Base-by-base conservation (phyloP, 2,329 filamentous ascomycete species). In the Tolypocladium capitatum region DNA sequence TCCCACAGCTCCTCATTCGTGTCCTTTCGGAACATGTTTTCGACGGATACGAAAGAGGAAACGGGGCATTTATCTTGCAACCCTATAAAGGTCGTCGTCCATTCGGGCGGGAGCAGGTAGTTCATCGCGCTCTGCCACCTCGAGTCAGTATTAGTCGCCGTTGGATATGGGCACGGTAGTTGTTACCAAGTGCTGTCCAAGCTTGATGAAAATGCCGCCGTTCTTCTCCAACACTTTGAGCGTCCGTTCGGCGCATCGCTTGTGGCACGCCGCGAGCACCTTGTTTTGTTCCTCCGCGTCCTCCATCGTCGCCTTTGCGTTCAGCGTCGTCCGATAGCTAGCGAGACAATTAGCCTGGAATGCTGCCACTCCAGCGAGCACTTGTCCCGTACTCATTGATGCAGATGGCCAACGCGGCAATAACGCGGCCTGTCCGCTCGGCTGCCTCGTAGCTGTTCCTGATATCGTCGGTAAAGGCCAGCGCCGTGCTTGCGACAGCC, bases 151-250 rank as follows among this genome's bases (percentile, higher is more conserved):
- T 20, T 32, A 16, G 31, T 18, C 8, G 48, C 43, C 13, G 30
- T 40, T 33, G n/a, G 8, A 38, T 45, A 24, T n/a, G 27, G 13
- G 28, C 8, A 16, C 36, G 6, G 48, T n/a, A 38, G 44, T 21
- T 9, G 67, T 38, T 72, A 83, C 81, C 66, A 98, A 66, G 67
- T 98, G 92, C 60, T 98, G 92, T 8, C 92, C 92, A 35, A 98
- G 72, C 68, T 98, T 98, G 64, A 98, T 97, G 58, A 97, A 98
- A 53, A 98, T 95, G 28, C 91, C 94, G 27, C 94, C 92, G 65
- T 96, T 97, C 72, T 86, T 88, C 73, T 98, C 92, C 54, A 97
- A 70, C 2, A 94, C 90, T 49, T 75, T 77, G 38, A 97, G 71
- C 1, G 92, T 96, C 52, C 92, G 80, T 58, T 88, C 78, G 30